These are phyloP conservation scores for Lathyrus sativus DNA, from an alignment of 306 rosid genomes.

Conservation along the genomic window DNA sequence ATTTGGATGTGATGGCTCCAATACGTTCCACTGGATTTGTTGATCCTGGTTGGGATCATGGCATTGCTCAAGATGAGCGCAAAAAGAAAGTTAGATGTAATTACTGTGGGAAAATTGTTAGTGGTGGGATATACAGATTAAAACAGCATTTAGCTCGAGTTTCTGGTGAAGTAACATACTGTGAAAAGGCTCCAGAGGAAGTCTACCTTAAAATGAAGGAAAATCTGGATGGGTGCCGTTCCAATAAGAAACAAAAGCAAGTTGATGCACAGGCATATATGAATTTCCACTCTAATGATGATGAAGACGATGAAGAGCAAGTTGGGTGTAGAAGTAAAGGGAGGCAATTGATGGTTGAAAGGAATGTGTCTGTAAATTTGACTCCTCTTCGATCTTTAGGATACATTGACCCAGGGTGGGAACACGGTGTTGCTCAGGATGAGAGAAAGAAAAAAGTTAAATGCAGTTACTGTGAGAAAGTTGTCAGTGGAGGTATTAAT, in stretches of 20 bases:
- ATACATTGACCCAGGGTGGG: slow-evolving; percentile 99
- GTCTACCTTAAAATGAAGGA: slow-evolving; percentile 87
- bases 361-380: slow-evolving; percentile 54
- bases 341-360: slow-evolving; percentile 70
- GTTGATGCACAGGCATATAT: slow-evolving; percentile 67
- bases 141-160: slow-evolving; percentile 98
- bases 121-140: slow-evolving; percentile 94
- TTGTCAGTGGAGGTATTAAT: slow-evolving; percentile 95
- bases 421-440: slow-evolving; percentile 95
- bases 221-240: slow-evolving; percentile 82
- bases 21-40: slow-evolving; percentile 77
- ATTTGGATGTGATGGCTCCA: slow-evolving; percentile 63
- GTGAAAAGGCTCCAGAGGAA: slow-evolving; percentile 94
- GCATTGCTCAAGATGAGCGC: slow-evolving; percentile 88
- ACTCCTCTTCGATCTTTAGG: slow-evolving; percentile 88
- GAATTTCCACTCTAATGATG: slow-evolving; percentile 72
- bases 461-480: slow-evolving; percentile 89
- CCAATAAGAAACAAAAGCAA: slow-evolving; percentile 78
- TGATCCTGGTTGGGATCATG: slow-evolving; percentile 99
- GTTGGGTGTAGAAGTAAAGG: slow-evolving; percentile 78
- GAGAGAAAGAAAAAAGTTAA: slow-evolving; percentile 97
- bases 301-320: slow-evolving; percentile 67
- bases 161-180: slow-evolving; percentile 94
- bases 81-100: slow-evolving; percentile 98
- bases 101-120: slow-evolving; percentile 94